Conservation (phyloP, 345 rosid genomes). For the Rubroshorea leprosula region DNA sequence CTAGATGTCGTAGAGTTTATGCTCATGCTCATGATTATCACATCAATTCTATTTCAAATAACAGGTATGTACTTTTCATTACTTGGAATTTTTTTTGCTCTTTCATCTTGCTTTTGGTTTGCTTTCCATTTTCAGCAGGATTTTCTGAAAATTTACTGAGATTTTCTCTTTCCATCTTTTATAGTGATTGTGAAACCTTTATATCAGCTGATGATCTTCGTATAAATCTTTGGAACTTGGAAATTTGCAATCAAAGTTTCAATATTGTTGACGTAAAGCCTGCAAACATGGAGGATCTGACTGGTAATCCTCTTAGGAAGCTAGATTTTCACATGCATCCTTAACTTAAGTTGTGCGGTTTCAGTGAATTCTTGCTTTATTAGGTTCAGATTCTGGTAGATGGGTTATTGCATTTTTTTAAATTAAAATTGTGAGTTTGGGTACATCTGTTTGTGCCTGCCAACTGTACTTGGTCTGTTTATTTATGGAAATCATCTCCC, state of each 20-base stretch:
- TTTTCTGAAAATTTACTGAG: constrained; percentile 12
- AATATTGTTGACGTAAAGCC: constrained; percentile 67
- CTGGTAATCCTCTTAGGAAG: constrained; percentile 39
- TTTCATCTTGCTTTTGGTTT: not conserved
- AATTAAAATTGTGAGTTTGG: not conserved
- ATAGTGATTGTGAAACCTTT: constrained; percentile 67
- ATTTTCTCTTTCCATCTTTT: constrained; percentile 15
- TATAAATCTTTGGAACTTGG: constrained; percentile 71
- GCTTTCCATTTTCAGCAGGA: not conserved
- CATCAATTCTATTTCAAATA: constrained; percentile 92
- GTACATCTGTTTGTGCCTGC: not conserved
- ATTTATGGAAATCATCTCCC: not conserved
- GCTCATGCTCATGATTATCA: constrained; percentile 99
- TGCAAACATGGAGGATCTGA: constrained; percentile 69
- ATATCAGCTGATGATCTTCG: constrained; percentile 68
- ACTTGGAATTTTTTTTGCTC: not conserved
- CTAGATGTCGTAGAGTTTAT: constrained; percentile 93
- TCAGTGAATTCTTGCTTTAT: not conserved
- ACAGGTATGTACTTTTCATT: constrained; percentile 47
- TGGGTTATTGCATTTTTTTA: too few relatives aligned
- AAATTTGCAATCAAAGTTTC: constrained; percentile 63
- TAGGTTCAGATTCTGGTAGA: not conserved
- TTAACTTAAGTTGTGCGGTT: not conserved
- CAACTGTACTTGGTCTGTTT: not conserved
- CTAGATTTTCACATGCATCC: too few relatives aligned